Percentiles rank a stretch among this genome's conserved stretches.
These are phyloP conservation scores for Umbelopsis isabellina DNA, from an alignment of 192 early-diverging fungal genomes.

Conservation along the genomic window DNA sequence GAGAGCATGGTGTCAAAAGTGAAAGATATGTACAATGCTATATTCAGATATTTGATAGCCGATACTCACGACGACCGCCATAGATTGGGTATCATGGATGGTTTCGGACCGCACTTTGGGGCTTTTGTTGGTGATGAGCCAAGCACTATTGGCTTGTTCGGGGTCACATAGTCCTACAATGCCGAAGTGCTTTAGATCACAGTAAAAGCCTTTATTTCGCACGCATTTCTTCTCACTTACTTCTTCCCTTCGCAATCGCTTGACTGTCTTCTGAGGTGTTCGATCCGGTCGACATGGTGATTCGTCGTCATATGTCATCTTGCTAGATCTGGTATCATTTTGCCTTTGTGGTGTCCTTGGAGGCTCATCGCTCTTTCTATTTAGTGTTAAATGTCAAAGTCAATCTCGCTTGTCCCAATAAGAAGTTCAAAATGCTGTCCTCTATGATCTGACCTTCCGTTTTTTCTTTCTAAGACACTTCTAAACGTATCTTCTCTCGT, in stretches of 20 bases:
- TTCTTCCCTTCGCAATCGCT: background rate
- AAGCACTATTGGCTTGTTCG: background rate
- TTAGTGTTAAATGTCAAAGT: no score
- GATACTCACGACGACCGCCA: background rate
- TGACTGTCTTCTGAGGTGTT: slow-evolving; percentile 7
- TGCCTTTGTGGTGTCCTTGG: background rate
- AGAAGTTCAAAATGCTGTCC: background rate
- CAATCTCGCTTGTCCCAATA: no score
- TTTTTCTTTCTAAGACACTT: background rate
- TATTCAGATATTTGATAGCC: background rate
- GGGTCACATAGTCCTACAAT: background rate
- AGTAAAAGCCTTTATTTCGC: no score
- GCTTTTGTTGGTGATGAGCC: background rate
- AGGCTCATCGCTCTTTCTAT: background rate
- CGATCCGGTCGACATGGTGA: background rate
- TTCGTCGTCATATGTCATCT: background rate
- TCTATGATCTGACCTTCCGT: background rate
- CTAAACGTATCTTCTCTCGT: background rate
- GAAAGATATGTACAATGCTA: no score
- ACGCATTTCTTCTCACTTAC: background rate
- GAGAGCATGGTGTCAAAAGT: background rate
- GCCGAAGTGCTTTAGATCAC: no score
- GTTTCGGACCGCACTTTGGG: background rate
- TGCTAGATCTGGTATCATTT: background rate
- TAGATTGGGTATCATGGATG: background rate